phyloP scores from a whole-genome alignment of 1,284 basidiomycete genomes.

The Rhodotorula mucilaginosa region DNA sequence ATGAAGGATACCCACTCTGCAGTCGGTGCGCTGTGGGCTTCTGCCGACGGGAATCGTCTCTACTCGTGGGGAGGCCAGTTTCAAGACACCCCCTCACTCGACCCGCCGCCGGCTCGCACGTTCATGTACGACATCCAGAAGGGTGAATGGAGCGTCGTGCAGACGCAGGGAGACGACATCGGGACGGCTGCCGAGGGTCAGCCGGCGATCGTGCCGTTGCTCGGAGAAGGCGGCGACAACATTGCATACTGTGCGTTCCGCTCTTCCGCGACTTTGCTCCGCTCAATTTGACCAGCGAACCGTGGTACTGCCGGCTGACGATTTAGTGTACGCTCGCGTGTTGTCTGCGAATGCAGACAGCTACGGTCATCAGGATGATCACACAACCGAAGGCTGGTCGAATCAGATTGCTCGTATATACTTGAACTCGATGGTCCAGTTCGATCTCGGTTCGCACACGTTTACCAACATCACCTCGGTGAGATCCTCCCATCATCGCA shows the following conservation, averaged over 20 bases:
- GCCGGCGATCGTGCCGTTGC: slow-evolving; percentile 32
- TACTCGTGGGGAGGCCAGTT: slow-evolving; percentile 43
- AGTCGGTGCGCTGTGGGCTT: slow-evolving; percentile 41
- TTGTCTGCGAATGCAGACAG: slow-evolving; percentile 10
- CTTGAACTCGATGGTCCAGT: slow-evolving; percentile 38
- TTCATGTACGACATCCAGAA: slow-evolving; percentile 36
- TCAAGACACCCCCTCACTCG: slow-evolving; percentile 37
- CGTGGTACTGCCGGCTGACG: neutral
- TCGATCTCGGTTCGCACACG: slow-evolving; percentile 25
- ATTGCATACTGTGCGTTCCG: slow-evolving; percentile 37
- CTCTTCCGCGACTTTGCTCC: neutral
- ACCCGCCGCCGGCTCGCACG: slow-evolving; percentile 33
- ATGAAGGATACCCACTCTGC: neutral
- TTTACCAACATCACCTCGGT: slow-evolving; percentile 31
- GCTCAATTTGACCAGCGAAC: neutral
- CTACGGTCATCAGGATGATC: slow-evolving; percentile 41
- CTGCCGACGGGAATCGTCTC: slow-evolving; percentile 24
- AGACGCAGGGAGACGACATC: slow-evolving; percentile 37
- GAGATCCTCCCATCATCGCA: neutral
- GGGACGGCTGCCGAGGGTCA: slow-evolving; percentile 41
- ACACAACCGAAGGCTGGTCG: slow-evolving; percentile 40
- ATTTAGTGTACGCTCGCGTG: too few species aligned
- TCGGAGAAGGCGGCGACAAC: slow-evolving; percentile 31
- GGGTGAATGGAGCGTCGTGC: slow-evolving; percentile 28
- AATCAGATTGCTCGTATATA: slow-evolving; percentile 40